Conservation (phyloP, 202 grass and related monocot genomes). For the Elaeis oleifera region DNA sequence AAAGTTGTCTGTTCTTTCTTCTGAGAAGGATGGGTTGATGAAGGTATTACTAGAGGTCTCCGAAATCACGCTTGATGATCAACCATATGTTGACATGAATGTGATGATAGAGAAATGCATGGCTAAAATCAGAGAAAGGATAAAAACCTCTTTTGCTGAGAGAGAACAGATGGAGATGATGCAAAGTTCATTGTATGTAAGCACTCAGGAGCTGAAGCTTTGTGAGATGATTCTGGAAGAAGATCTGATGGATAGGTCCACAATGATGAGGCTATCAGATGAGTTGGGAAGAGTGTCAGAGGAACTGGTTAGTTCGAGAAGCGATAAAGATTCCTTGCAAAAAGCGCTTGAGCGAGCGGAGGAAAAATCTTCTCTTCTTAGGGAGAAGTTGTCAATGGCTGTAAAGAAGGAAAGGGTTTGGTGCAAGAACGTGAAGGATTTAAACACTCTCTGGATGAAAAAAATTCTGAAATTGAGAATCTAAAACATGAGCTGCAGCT, state of each 20-base stretch:
- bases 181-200: constrained; percentile 47
- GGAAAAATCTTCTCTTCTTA: constrained; percentile 85
- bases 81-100: constrained; percentile 31
- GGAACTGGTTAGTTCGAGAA: constrained; percentile 52
- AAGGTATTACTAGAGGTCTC: constrained; percentile 57
- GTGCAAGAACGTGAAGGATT: constrained; percentile 91
- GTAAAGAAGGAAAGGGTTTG: constrained; percentile 98
- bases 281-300: constrained; percentile 41
- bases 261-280: constrained; percentile 27
- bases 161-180: constrained; percentile 54
- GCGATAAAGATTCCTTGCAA: constrained; percentile 67
- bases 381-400: constrained; percentile 94
- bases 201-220: constrained; percentile 61
- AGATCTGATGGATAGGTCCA: constrained; percentile 45
- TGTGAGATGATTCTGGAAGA: constrained; percentile 79
- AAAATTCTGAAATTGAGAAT: constrained; percentile 40
- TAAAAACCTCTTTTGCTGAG: constrained; percentile 35
- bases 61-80: constrained; percentile 43
- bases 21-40: constrained; percentile 51
- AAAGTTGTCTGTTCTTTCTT: constrained; percentile 49
- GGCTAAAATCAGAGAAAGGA: constrained; percentile 39
- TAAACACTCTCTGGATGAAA: constrained; percentile 57
- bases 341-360: constrained; percentile 67
- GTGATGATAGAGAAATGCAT: constrained; percentile 39
- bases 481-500: constrained; percentile 53